Evolutionary conservation across 1,284 basidiomycete species (phyloP).

Genomic region (Tilletiaria anomala): DNA sequence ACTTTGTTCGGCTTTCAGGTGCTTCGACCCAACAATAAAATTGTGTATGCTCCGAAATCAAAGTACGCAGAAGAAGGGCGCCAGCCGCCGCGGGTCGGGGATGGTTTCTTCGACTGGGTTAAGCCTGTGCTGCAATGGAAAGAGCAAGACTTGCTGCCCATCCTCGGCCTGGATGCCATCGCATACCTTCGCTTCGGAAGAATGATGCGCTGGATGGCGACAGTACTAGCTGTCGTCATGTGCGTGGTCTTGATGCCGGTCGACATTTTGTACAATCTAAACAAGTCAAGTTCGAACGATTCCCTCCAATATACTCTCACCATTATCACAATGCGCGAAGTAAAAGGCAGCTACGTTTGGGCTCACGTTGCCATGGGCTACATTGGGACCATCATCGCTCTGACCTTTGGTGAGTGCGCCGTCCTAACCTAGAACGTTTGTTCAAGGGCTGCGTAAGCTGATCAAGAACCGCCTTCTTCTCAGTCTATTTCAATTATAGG

Average conservation of each 20-base stretch:
- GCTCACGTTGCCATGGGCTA: slow-evolving; percentile 37
- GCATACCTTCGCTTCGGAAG: slow-evolving; percentile 81
- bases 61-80: slow-evolving; percentile 75
- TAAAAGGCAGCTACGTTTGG: slow-evolving; percentile 30
- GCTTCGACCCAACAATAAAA: slow-evolving; percentile 28
- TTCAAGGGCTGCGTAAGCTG: no score
- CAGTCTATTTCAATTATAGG: slow-evolving; percentile 25
- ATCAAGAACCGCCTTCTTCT: neutral
- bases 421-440: neutral
- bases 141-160: slow-evolving; percentile 74
- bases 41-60: slow-evolving; percentile 62
- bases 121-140: slow-evolving; percentile 67
- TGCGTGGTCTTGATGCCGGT: slow-evolving; percentile 67
- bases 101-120: slow-evolving; percentile 54
- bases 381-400: slow-evolving; percentile 20
- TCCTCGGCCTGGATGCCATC: slow-evolving; percentile 78
- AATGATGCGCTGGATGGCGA: slow-evolving; percentile 51
- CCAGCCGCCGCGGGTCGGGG: slow-evolving; percentile 52
- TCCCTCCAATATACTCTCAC: slow-evolving; percentile 6
- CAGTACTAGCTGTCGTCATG: slow-evolving; percentile 43
- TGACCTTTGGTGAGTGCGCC: slow-evolving; percentile 14
- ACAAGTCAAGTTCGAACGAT: slow-evolving; percentile 3
- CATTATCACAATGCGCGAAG: slow-evolving; percentile 26
- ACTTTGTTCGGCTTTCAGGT: slow-evolving; percentile 29
- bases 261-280: slow-evolving; percentile 44